phyloP scores from a whole-genome alignment of 2,329 filamentous ascomycete species.

The Tolypocladium guangdongense region DNA sequence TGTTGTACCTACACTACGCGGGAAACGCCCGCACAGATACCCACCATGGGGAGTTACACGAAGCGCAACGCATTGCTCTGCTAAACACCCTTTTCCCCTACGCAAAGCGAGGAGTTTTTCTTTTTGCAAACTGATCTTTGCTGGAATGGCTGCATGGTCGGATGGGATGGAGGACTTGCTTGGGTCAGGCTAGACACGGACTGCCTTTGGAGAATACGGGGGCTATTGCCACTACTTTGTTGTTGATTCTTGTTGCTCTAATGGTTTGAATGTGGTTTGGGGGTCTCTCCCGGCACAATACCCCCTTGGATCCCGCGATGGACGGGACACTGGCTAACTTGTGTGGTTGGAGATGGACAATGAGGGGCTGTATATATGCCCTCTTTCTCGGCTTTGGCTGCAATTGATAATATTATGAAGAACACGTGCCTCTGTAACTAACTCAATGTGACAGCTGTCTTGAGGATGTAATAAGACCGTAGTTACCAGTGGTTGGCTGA shows the following conservation, averaged over 20 bases:
- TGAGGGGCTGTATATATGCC: neutral
- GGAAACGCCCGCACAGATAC: neutral
- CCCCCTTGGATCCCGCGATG: neutral
- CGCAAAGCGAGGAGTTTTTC: neutral
- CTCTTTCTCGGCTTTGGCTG: neutral
- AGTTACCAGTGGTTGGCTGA: neutral
- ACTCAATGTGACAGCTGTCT: neutral
- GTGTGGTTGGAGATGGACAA: neutral
- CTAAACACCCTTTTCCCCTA: neutral
- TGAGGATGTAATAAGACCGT: too few species aligned
- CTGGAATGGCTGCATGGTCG: neutral
- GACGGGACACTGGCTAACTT: neutral
- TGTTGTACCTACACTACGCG: neutral
- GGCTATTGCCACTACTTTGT: neutral
- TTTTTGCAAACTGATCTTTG: neutral
- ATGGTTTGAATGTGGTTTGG: neutral
- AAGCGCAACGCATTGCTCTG: neutral
- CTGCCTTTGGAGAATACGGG: neutral
- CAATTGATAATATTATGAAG: neutral
- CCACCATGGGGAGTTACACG: neutral
- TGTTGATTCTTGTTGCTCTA: neutral
- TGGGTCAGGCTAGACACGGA: neutral
- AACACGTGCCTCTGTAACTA: neutral
- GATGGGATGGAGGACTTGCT: neutral
- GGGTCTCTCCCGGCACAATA: neutral